These are phyloP conservation scores for Rickenella mellea DNA, from an alignment of 768 basidiomycete genomes.

Conservation along the genomic window DNA sequence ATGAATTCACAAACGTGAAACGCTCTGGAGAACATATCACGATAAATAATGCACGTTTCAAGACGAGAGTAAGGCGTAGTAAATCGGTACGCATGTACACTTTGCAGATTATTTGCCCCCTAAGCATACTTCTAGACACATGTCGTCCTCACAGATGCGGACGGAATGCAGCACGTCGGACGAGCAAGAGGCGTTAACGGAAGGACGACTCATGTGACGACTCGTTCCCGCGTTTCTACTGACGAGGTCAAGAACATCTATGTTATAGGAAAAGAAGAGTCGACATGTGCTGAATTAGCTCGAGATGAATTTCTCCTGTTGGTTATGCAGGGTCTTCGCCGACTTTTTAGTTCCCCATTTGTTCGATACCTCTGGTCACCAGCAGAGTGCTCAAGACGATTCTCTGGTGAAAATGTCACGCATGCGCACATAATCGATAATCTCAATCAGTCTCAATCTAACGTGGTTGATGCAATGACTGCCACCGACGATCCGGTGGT, in stretches of 20 bases:
- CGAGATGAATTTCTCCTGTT: constrained; percentile 27
- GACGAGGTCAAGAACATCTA: constrained; percentile 22
- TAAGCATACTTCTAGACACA: constrained; percentile 15
- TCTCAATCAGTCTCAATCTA: constrained; percentile 29
- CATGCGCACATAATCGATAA: background rate
- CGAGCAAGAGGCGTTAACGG: constrained; percentile 22
- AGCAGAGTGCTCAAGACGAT: background rate
- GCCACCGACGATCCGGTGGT: constrained; percentile 19
- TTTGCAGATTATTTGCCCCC: background rate
- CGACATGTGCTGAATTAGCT: constrained; percentile 29
- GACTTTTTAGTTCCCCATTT: constrained; percentile 25
- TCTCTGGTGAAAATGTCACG: background rate
- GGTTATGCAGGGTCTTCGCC: constrained; percentile 22
- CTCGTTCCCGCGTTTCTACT: constrained; percentile 12
- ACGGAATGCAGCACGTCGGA: constrained; percentile 23
- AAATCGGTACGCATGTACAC: constrained; percentile 21
- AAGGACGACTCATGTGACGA: constrained; percentile 24
- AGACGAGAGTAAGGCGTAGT: constrained; percentile 27
- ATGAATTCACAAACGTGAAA: constrained; percentile 23
- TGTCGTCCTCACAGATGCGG: constrained; percentile 25
- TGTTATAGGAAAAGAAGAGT: constrained; percentile 31
- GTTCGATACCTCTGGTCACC: constrained; percentile 27
- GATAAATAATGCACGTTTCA: constrained; percentile 29
- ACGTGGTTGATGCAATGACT: constrained; percentile 27
- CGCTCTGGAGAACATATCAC: constrained; percentile 19